Conservation (phyloP, 139 green algal species). For the Chara braunii region DNA sequence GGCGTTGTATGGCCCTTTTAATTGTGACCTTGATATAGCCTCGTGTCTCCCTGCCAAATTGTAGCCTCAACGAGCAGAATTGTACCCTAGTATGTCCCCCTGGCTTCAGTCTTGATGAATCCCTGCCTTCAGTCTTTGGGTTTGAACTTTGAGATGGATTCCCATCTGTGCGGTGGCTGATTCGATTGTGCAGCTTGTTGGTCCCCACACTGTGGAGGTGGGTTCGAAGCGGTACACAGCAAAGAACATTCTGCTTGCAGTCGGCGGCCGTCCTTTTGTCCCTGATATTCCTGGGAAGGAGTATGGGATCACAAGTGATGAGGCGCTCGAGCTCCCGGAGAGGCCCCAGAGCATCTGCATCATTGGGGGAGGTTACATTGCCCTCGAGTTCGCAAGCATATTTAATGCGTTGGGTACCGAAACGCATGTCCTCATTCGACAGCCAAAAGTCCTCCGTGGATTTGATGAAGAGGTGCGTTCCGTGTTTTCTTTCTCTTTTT, state of each 20-base stretch:
- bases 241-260: slow-evolving; percentile 84
- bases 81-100: no score
- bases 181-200: slow-evolving; percentile 50
- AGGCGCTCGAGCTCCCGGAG: slow-evolving; percentile 74
- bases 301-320: slow-evolving; percentile 82
- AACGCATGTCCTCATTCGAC: slow-evolving; percentile 71
- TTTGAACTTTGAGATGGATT: no score
- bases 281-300: slow-evolving; percentile 79
- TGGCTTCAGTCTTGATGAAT: no score
- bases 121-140: no score
- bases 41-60: no score
- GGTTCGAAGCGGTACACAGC: slow-evolving; percentile 48
- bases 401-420: slow-evolving; percentile 78
- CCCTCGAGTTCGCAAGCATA: slow-evolving; percentile 92
- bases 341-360: slow-evolving; percentile 69
- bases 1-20: no score
- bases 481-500: not conserved
- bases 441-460: slow-evolving; percentile 54
- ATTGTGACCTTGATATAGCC: no score
- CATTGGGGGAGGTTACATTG: slow-evolving; percentile 92
- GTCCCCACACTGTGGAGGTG: slow-evolving; percentile 80
- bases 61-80: no score
- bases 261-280: slow-evolving; percentile 64
- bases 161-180: not conserved
- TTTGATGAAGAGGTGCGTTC: slow-evolving; percentile 49